These are phyloP conservation scores for Boletellus sp. DNA, from an alignment of 1,284 basidiomycete genomes.

Conservation along the genomic window DNA sequence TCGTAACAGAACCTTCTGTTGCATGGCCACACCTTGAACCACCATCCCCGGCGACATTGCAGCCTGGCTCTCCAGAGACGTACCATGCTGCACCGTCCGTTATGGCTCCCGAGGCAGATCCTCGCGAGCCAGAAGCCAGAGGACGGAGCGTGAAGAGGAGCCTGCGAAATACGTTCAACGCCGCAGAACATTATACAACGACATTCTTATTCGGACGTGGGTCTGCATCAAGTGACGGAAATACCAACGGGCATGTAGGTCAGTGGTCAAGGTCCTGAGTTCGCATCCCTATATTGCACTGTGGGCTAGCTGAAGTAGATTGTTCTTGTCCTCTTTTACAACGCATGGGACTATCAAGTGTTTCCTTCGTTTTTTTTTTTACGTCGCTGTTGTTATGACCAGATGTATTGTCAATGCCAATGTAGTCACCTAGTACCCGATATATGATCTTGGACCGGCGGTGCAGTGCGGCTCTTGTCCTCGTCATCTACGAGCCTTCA, in stretches of 20 bases:
- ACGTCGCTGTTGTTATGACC: slow-evolving; percentile 26
- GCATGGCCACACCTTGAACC: slow-evolving; percentile 28
- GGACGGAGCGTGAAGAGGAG: slow-evolving; percentile 62
- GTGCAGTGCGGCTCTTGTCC: too few relatives aligned
- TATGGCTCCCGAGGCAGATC: slow-evolving; percentile 31
- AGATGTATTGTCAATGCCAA: slow-evolving; percentile 19
- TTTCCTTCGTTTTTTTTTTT: slow-evolving; percentile 2
- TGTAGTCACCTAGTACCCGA: slow-evolving; percentile 12
- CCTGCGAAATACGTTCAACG: slow-evolving; percentile 60
- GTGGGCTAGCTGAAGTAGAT: slow-evolving; percentile 2
- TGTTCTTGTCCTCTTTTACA: slow-evolving; percentile 10
- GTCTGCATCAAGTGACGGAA: slow-evolving; percentile 28
- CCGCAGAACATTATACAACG: slow-evolving; percentile 64
- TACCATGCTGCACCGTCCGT: slow-evolving; percentile 44
- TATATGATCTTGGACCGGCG: background rate
- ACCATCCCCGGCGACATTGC: slow-evolving; percentile 24
- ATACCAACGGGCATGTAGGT: slow-evolving; percentile 20
- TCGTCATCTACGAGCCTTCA: background rate
- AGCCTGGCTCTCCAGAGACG: slow-evolving; percentile 31
- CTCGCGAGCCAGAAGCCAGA: slow-evolving; percentile 37
- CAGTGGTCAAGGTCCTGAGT: slow-evolving; percentile 27
- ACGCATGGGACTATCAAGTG: slow-evolving; percentile 13
- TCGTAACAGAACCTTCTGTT: slow-evolving; percentile 16
- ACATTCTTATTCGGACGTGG: slow-evolving; percentile 57
- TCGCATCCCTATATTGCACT: slow-evolving; percentile 11